These are phyloP conservation scores for Populus davidiana DNA, from an alignment of 345 rosid genomes.

Conservation along the genomic window DNA sequence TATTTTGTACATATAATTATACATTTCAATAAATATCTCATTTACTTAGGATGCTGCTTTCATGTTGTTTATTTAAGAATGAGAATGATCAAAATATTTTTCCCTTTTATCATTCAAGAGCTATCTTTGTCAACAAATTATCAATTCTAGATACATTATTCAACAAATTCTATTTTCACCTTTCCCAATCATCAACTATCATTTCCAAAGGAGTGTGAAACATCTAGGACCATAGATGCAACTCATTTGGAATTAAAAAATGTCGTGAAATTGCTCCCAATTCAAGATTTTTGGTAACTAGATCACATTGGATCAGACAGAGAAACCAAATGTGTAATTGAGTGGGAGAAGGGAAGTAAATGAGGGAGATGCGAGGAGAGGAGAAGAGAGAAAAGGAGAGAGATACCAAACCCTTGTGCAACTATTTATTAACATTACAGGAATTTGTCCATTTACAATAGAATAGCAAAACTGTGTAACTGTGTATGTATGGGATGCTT, in stretches of 20 bases:
- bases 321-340: not conserved
- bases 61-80: not conserved
- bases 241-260: not conserved
- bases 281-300: not conserved
- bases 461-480: not conserved
- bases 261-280: not conserved
- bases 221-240: not conserved
- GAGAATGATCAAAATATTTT: not conserved
- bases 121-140: no score
- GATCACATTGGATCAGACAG: not conserved
- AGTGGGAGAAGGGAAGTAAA: not conserved
- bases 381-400: no score
- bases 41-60: not conserved
- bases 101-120: no score
- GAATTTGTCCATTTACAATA: not conserved
- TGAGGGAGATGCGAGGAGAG: not conserved
- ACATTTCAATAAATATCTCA: not conserved
- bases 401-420: no score
- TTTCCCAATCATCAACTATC: not conserved
- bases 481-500: not conserved
- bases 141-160: not conserved
- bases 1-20: not conserved
- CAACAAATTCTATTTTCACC: not conserved
- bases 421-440: not conserved
- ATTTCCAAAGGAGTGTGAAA: not conserved